These are phyloP conservation scores for Nectriaceae sp. DNA, from an alignment of 2,329 filamentous ascomycete genomes.

Conservation along the genomic window DNA sequence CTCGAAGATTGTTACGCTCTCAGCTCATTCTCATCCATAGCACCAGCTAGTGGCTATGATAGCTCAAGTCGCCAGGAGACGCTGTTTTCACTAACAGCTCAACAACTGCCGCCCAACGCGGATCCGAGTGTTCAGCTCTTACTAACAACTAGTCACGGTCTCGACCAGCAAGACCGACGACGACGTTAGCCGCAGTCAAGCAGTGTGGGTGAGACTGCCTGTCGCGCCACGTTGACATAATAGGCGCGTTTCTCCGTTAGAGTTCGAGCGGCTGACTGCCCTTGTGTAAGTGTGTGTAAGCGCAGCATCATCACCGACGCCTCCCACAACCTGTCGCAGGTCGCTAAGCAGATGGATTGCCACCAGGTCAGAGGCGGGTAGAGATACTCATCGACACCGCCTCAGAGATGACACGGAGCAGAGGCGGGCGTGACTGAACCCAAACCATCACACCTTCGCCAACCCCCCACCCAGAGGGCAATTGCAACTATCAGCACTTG, in stretches of 20 bases:
- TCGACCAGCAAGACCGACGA: not conserved
- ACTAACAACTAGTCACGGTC: not conserved
- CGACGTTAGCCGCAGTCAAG: not conserved
- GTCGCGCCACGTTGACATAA: not conserved
- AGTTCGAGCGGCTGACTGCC: slow-evolving; percentile 7
- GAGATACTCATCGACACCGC: too few species aligned
- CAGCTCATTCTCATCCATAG: not conserved
- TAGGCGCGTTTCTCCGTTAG: slow-evolving; percentile 4
- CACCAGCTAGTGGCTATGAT: not conserved
- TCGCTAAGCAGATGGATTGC: slow-evolving; percentile 14
- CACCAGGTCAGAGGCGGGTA: too few species aligned
- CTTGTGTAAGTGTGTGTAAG: slow-evolving; percentile 17
- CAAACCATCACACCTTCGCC: not conserved
- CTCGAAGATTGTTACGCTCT: not conserved
- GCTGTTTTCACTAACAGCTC: not conserved
- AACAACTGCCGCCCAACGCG: not conserved
- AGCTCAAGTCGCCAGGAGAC: not conserved
- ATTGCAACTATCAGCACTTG: not conserved
- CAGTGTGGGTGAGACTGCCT: not conserved
- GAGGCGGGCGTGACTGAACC: not conserved
- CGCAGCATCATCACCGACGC: slow-evolving; percentile 21
- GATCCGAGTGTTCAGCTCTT: not conserved
- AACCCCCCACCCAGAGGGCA: not conserved
- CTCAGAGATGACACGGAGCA: too few species aligned
- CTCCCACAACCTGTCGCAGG: not conserved